Base-by-base conservation (phyloP, 805 yeast genomes). In the Spathaspora passalidarum region DNA sequence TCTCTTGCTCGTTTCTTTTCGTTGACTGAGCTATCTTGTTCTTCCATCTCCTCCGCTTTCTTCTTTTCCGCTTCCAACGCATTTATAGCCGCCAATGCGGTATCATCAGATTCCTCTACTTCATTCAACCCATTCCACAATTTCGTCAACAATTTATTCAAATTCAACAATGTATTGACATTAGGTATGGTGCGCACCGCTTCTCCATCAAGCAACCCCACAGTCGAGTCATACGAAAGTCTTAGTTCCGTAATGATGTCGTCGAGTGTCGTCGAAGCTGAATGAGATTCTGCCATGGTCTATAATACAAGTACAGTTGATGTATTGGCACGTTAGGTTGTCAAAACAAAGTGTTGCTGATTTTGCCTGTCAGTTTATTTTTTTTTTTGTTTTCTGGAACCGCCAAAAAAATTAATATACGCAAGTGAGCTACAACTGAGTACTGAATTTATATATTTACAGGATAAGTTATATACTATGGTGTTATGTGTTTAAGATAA, bases 121-220 rank as follows among this genome's bases (percentile, higher is more conserved):
- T 56, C 60, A 14, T 62, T 63, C 38, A 78, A 55, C 44, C 72
- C 76, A 23, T 62, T 58, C 11, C 69, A 60, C 26, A 78, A 56
- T 37, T 68, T 72, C 11, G 60, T 63, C 18, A 78, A 55, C n/a
- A 71, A 56, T 56, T 70, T 69, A 54, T 68, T 69, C 48, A 80
- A 56, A 45, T 79, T 78, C 13, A 66, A 59, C 34, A 81, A 59
- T 4, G 72, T 62, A 45, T 72, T 72, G 17, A 68, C 77, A 17
- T 69, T 63, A 5, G 78, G 72, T 1, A 68, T 55, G 22, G 61
- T 63, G 22, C 75, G 65, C 0, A 79, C 68, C 5, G 73, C 56
- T 16, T 79, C 82, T 0, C 91, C 91, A 52, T 76, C 82, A 19
- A 85, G 62, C 43, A 79, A 61, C 1, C 90, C 90, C 14, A 77